A percentile compares a stretch with the other conserved stretches of the same genome.
Evolutionary conservation across 2,329 filamentous ascomycete species (phyloP).

Genomic region (Trichoderma aggressivum): DNA sequence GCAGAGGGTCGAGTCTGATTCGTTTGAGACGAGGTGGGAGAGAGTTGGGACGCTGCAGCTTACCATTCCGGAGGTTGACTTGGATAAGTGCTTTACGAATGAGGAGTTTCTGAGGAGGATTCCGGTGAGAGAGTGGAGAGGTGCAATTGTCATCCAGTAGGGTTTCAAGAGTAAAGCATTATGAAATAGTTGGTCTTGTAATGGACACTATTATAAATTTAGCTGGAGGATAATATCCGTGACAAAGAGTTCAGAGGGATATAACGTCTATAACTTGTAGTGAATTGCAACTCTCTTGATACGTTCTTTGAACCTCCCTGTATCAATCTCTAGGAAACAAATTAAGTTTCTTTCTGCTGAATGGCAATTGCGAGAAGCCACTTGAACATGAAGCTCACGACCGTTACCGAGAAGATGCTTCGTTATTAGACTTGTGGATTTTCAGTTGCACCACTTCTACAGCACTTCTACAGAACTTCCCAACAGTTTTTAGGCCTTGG

Average conservation of each 20-base stretch:
- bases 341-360: neutral
- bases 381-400: neutral
- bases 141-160: slow-evolving; percentile 1
- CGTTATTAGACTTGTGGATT: neutral
- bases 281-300: neutral
- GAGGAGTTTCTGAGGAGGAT: slow-evolving; percentile 6
- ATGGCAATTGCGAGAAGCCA: neutral
- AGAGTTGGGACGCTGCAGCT: slow-evolving; percentile 11
- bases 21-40: slow-evolving; percentile 15
- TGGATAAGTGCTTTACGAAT: slow-evolving; percentile 11
- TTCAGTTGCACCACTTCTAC: neutral
- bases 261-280: neutral
- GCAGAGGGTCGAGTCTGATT: slow-evolving; percentile 4
- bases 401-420: neutral
- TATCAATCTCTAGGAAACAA: neutral
- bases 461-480: neutral
- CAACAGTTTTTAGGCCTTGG: neutral
- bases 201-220: neutral
- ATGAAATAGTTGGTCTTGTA: neutral
- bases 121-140: neutral
- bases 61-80: neutral
- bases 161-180: neutral
- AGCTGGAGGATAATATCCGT: neutral
- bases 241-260: neutral
- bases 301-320: neutral